Evolutionary conservation across 495 filamentous ascomycete genomes (phyloP), one percentile per base, ranked within the genome.

Genomic region (Chaetomium cochliodes): DNA sequence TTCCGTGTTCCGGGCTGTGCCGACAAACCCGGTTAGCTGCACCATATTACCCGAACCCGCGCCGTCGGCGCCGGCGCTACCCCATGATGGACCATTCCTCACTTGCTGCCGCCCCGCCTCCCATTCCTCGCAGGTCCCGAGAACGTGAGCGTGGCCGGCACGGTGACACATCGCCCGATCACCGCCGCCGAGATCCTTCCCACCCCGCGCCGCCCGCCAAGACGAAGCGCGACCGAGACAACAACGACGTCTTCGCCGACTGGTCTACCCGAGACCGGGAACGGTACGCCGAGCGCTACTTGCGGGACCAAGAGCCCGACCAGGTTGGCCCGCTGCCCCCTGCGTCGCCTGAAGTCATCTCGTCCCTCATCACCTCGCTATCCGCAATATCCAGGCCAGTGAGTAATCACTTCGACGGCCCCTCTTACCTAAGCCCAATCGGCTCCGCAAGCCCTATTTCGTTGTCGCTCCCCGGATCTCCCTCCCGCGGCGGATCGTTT

Each of bases 291-390:
- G 55, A 73, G 63, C 66, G 62, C 57, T 68, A 69, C 49, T 65
- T 62, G 28, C 66, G 68, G 60, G 66, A 79, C 71, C 44, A 70
- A 74, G 59, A 70, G 20, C 57, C 62, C 62, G 67, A 71, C 47
- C 55, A 61, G 20, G 37, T 46, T 11, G 44, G 53, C 25, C 58
- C 72, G 6, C 44, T 67, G 30, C 75, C 83, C 52, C 85, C 91
- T 52, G 88, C 90, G 2, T 94, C 92, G 16, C 92, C 94, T 28
- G 92, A 96, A 76, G 90, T 98, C 55, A 98, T 98, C 65, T 93
- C 90, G 57, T 92, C 90, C 46, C 82, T 98, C 58, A 96, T 98
- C 74, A 93, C 92, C 58, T 94, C 92, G 5, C 85, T 98, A 20
- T 92, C 91, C 22, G 86, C 88, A 72, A 96, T 98, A 66, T 92